Percentiles rank a stretch among this genome's conserved stretches.
phyloP scores from a whole-genome alignment of 805 yeast genomes.

The Candida ovalis region DNA sequence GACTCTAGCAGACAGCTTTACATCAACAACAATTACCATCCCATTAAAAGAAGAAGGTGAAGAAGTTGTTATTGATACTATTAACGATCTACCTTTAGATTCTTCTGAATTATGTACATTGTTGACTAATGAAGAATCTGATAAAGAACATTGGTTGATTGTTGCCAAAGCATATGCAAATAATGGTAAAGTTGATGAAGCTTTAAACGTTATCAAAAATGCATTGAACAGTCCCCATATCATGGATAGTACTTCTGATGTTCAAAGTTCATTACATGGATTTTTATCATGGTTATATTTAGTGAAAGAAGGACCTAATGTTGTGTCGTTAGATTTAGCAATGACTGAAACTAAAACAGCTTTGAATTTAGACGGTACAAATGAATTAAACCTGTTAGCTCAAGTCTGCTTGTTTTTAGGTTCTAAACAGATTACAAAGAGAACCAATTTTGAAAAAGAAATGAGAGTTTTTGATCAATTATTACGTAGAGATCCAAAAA shows the following conservation, averaged over 20 bases:
- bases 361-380: conserved; percentile 39
- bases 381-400: conserved; percentile 54
- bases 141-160: conserved; percentile 75
- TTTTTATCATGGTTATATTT: conserved; percentile 74
- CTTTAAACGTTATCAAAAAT: conserved; percentile 56
- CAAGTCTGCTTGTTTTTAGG: conserved; percentile 62
- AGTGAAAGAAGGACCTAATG: conserved; percentile 30
- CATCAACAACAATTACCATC: conserved; percentile 37
- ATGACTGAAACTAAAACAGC: conserved; percentile 40
- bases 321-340: conserved; percentile 25
- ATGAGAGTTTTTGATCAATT: conserved; percentile 63
- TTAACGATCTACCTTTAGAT: conserved; percentile 84
- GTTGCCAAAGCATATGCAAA: conserved; percentile 79
- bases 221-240: conserved; percentile 44
- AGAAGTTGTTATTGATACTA: conserved; percentile 78
- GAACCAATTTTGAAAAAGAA: conserved; percentile 67
- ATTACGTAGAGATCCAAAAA: conserved; percentile 49
- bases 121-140: conserved; percentile 76
- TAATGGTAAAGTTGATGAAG: conserved; percentile 54
- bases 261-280: conserved; percentile 50
- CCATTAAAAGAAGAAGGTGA: conserved; percentile 77
- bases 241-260: conserved; percentile 36
- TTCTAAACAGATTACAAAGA: conserved; percentile 59
- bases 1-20: conserved; percentile 19
- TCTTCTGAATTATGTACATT: conserved; percentile 77